A percentile compares a stretch with the other conserved stretches of the same genome.
These are phyloP conservation scores for Collybia sp. DNA, from an alignment of 768 basidiomycete genomes.

Conservation along the genomic window DNA sequence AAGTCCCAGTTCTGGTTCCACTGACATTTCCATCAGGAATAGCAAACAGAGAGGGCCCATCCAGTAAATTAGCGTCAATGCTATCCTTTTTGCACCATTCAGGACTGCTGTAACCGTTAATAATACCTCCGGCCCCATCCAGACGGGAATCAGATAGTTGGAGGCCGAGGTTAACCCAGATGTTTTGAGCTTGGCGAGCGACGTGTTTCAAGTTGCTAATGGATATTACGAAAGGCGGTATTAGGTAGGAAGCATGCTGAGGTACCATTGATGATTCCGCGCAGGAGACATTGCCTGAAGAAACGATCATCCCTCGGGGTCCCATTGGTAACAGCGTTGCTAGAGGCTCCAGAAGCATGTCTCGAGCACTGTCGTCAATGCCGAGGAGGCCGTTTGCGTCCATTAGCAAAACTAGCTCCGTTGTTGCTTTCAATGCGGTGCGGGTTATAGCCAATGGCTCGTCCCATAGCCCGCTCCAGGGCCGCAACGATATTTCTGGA, in stretches of 20 bases:
- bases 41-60: constrained; percentile 1
- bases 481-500: constrained; percentile 38
- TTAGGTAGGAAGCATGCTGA: constrained; percentile 42
- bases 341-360: constrained; percentile 38
- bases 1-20: constrained; percentile 1
- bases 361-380: constrained; percentile 24
- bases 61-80: not conserved
- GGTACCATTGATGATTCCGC: constrained; percentile 22
- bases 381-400: constrained; percentile 38
- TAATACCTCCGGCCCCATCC: constrained; percentile 32
- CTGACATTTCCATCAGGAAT: too few species aligned
- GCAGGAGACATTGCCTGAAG: constrained; percentile 19
- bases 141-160: constrained; percentile 17
- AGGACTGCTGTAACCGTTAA: constrained; percentile 12
- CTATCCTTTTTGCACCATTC: constrained; percentile 5
- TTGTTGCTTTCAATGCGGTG: constrained; percentile 31
- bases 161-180: constrained; percentile 22
- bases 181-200: constrained; percentile 18
- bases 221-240: constrained; percentile 59
- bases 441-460: constrained; percentile 24
- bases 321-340: constrained; percentile 33
- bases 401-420: constrained; percentile 49
- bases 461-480: constrained; percentile 18
- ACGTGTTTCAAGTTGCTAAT: constrained; percentile 16
- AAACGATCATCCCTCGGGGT: constrained; percentile 27